These are phyloP conservation scores for Talaromyces sp. DNA, from an alignment of 2,329 filamentous ascomycete genomes.

Conservation along the genomic window DNA sequence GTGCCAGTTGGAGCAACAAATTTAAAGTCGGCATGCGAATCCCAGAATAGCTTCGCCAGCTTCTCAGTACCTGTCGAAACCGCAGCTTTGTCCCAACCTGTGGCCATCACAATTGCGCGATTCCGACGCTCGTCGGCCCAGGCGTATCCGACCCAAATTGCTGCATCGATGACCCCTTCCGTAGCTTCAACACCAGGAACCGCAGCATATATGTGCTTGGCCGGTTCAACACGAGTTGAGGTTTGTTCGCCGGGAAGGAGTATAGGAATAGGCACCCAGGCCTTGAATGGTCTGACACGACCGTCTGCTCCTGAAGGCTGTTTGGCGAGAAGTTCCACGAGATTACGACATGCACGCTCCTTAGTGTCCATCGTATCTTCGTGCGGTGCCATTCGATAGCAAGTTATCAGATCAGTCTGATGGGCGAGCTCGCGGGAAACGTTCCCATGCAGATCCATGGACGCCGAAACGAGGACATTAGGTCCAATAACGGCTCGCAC, in stretches of 20 bases:
- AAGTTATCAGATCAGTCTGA: constrained; percentile 48
- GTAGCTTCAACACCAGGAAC: constrained; percentile 39
- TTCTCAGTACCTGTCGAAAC: constrained; percentile 38
- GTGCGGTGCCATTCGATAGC: constrained; percentile 50
- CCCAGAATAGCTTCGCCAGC: constrained; percentile 46
- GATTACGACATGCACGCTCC: constrained; percentile 46
- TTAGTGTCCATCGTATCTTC: constrained; percentile 47
- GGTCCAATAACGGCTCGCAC: constrained; percentile 42
- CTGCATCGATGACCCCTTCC: constrained; percentile 44
- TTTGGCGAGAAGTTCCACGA: constrained; percentile 35
- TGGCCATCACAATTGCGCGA: constrained; percentile 45
- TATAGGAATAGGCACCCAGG: constrained; percentile 49
- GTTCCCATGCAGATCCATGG: constrained; percentile 53
- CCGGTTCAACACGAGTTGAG: constrained; percentile 49
- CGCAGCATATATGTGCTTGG: constrained; percentile 45
- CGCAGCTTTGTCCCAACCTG: constrained; percentile 42
- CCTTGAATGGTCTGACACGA: constrained; percentile 41
- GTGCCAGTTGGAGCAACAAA: constrained; percentile 49
- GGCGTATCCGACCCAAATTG: constrained; percentile 52
- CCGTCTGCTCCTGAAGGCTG: background rate
- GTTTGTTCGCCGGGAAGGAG: constrained; percentile 51
- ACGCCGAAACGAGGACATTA: constrained; percentile 45
- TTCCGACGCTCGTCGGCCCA: constrained; percentile 53
- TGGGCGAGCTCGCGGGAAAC: constrained; percentile 46
- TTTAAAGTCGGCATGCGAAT: constrained; percentile 40